Evolutionary conservation across 2,329 filamentous ascomycete genomes (phyloP), one percentile per base, ranked within the genome.

Genomic region (Neophaeococcomyces mojaviensis): DNA sequence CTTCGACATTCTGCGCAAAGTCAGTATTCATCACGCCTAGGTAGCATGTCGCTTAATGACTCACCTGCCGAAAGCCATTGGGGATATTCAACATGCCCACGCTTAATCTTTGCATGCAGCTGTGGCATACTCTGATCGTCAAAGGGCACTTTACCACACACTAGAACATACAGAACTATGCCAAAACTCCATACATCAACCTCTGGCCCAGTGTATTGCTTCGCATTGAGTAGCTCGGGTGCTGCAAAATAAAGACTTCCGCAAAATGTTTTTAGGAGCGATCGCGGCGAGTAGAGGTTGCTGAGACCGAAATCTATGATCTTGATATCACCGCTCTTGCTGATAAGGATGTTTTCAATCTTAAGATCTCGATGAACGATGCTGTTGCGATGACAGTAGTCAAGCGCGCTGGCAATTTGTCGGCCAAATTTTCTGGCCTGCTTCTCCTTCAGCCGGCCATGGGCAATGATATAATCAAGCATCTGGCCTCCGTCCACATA

Each of bases 91-190:
- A 97, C 92, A 41, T 86, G 69, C 30, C 92, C 92, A 63, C 94
- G 94, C 72, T 98, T 98, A 67, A 98, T 98, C 70, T 98, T 98
- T 48, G 90, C 89, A 68, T 98, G 92, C 39, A 98, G 73, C 53
- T 94, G 89, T 30, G 90, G 92, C 88, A 98, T 98, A 69, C 89
- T 96, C 68, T 98, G 92, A 62, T 98, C 92, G 63, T 98, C 92
- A 60, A 98, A 98, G 0, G 92, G 92, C 3, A 98, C 92, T 66
- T 97, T 97, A 43, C 92, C 92, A 62, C 92, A 97, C 3, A 97
- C 92, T 51, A 98, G 69, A 48, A 98, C 92, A 59, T 97, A 98
- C 12, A 98, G 77, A 10, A 98, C 92, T 57, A 98, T 96, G 18
- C 92, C 92, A 66, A 97, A 97, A 69, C 92, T 97, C 92, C 92